Evolutionary conservation across 1,284 basidiomycete species (phyloP), one percentile per base, ranked within the genome.

Genomic region (Cryptococcus hybrid): DNA sequence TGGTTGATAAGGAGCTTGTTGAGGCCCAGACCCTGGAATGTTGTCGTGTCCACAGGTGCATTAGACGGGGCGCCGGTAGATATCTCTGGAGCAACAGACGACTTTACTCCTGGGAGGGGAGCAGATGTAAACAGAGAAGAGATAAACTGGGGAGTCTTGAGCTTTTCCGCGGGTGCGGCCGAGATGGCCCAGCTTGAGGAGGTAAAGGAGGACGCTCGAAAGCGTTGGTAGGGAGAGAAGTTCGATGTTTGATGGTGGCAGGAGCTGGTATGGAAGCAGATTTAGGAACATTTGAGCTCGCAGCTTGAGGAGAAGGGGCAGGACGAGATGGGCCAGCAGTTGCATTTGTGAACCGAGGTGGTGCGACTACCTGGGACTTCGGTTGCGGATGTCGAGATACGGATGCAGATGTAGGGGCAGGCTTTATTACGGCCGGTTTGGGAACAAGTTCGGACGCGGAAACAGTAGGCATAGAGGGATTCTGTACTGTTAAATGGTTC

Each of bases 71-170:
- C 79, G 12, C 69, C 73, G 7, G 79, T 47, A 38, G 58, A 11
- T 15, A 62, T 39, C n/a, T 52, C 43, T 11, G 56, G 49, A 13
- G 47, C 38, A 12, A 55, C 18, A 7, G 57, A 37, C 0, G 55
- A 34, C 5, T 62, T 52, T 13, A 66, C 61, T 3, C 68, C 56
- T 6, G 72, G 61, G 8, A 67, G 65, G 0, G 71, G 70, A 50
- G 76, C 74, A 59, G 85, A 89, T 0, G 90, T 86, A 80, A 97
- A 97, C 3, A 97, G 82, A 3, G 92, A 94, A 0, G 93, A 96
- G 64, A 96, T 91, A 60, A 93, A 81, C 70, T 93, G 90, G 4
- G 83, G 81, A 5, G 81, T 57, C 47, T 57, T 56, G 15, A 58
- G 53, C 42, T 65, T 65, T 78, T 50, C 48, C 44, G 77, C 68